Evolutionary conservation across 192 early-diverging fungal genomes (phyloP), one percentile per base, ranked within the genome.

Genomic region (Haplosporangium gracile): DNA sequence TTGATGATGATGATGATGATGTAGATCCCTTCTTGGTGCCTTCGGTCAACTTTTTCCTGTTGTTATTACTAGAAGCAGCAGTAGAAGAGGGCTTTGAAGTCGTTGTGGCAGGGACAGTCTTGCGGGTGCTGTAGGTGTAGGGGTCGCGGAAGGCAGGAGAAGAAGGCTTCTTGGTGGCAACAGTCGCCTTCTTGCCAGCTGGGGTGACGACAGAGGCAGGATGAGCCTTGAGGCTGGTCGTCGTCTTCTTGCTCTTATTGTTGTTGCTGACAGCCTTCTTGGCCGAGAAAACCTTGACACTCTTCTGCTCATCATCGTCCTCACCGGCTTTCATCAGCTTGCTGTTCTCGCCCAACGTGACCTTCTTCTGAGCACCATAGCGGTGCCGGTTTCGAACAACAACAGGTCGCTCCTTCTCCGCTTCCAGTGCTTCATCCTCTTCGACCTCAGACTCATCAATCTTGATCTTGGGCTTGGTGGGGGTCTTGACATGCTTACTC

Each of bases 401-500:
- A 9, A 20, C 32, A 24, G 70, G 39, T 38, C 22, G 18, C 36
- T 71, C 34, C 39, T 42, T 6, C 9, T 22, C 38, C 39, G 42
- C 38, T 16, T 42, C 49, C 8, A 15, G 2, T 38, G 38, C 68
- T 0, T 26, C 22, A 43, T 77, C 42, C 4, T 34, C 65, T 24
- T 24, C 76, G 8, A 24, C 20, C 16, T 45, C 42, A 5, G n/a
- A 4, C 9, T 34, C 65, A 0, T 34, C 29, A 34, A 43, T 5
- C 13, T 51, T 11, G 11, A 32, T 74, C 26, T 74, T 47, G 72
- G 70, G 70, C 20, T 74, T 49, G 47, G 8, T 26, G 22, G 45
- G 40, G 5, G 74, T 18, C 24, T 71, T 72, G 51, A 70, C 49
- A 16, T 73, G 70, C 29, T 79, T 79, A 40, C 78, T 79, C 40